Evolutionary conservation across 176 grass and related monocot genomes (phyloP).

Genomic region (Triticum aestivum): DNA sequence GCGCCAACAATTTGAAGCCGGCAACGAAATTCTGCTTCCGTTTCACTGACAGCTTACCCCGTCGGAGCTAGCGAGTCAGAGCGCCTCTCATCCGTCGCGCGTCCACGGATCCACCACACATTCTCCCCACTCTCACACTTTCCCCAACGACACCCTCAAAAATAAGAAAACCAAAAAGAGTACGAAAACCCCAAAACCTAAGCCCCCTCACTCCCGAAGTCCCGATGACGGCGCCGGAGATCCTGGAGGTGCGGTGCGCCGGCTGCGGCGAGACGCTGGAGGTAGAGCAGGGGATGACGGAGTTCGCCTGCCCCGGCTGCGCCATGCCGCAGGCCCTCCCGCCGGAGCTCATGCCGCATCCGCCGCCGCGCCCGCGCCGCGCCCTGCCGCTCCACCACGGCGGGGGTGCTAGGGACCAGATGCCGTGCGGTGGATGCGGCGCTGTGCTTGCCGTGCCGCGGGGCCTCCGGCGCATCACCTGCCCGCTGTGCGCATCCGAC

Average conservation of each 20-base stretch:
- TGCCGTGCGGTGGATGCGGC: slow-evolving; percentile 68
- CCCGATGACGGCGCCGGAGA: not conserved
- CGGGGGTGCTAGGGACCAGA: slow-evolving; percentile 1
- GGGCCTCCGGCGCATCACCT: slow-evolving; percentile 54
- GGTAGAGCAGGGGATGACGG: slow-evolving; percentile 50
- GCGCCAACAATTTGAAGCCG: not conserved
- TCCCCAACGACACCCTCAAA: not conserved
- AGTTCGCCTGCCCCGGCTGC: slow-evolving; percentile 63
- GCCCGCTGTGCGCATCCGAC: slow-evolving; percentile 68
- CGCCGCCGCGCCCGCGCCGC: slow-evolving; percentile 23
- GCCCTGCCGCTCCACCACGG: not conserved
- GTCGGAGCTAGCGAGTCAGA: not conserved
- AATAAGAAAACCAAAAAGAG: not conserved
- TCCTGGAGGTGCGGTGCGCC: slow-evolving; percentile 47
- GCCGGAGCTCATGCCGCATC: slow-evolving; percentile 50
- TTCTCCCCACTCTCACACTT: not conserved
- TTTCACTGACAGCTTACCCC: slow-evolving; percentile 5
- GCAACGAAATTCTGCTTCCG: not conserved
- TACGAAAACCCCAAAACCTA: not conserved
- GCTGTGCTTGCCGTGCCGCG: slow-evolving; percentile 68
- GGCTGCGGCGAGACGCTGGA: slow-evolving; percentile 59
- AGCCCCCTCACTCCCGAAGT: not conserved
- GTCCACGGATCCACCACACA: not conserved
- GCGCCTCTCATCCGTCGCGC: not conserved
- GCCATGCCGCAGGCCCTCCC: slow-evolving; percentile 53